Evolutionary conservation across 768 basidiomycete genomes (phyloP), one percentile per base, ranked within the genome.

Genomic region (Boletus rufocinnamomeus): DNA sequence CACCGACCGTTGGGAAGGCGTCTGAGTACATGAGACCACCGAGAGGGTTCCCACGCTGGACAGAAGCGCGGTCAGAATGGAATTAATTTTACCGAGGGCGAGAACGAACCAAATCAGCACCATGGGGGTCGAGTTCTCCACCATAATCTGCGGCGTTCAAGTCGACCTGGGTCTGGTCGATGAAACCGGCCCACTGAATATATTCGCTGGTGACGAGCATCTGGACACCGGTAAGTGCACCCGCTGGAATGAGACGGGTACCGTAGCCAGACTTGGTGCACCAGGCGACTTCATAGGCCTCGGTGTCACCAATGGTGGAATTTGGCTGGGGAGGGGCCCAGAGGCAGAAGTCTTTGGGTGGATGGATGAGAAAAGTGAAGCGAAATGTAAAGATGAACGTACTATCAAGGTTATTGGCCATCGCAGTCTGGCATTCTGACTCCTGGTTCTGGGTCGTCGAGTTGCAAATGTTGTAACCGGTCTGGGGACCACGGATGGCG

Each of bases 81-180:
- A 21, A 47, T 32, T 54, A 50, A 38, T 65, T 67, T 44, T 43
- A 34, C 5, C 35, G 68, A 54, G 23, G 0, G 2, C 44, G 8
- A 44, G n/a, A 17, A 73, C 77, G 16, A 51, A 82, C 81, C 54
- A 74, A 64, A 69, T 91, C 89, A 59, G 88, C 87, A 57, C 89
- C 89, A 61, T 87, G 85, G 17, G 88, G 83, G 70, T 91, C 87
- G 52, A 91, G 79, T 72, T 93, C 91, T 57, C 91, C 91, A 62
- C 92, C 91, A 35, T 66, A 81, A 64, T 93, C 91, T 14, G 56
- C 70, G 0, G 69, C 13, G 13, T 69, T 55, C 21, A 92, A 61
- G 73, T 88, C 79, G 61, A 93, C 72, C 47, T 67, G 59, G 3
- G 74, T 75, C 74, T 93, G 89, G 67, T 91, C 76, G 59, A 93